Evolutionary conservation across 441 rosid genomes (phyloP).

Genomic region (Francoa sonchifolia): DNA sequence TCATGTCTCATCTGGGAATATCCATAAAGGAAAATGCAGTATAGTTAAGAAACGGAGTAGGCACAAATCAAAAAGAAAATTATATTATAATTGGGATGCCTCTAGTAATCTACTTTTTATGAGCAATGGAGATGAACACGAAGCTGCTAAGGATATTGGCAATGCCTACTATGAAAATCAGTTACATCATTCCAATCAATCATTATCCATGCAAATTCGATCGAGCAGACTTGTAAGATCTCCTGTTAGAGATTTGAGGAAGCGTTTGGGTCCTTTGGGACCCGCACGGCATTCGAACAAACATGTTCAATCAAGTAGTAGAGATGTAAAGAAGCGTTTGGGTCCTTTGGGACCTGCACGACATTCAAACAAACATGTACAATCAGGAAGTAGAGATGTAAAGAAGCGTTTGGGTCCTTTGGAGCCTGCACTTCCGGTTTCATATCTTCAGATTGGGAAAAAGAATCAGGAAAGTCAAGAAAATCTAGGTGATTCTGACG

Average conservation of each 20-base stretch:
- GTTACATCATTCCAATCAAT: constrained; percentile 8
- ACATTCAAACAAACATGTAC: constrained; percentile 9
- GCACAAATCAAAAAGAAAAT: constrained; percentile 3
- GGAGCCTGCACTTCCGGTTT: neutral
- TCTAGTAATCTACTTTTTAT: constrained; percentile 1
- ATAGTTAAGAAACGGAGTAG: constrained; percentile 11
- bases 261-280: constrained; percentile 10
- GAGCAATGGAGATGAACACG: constrained; percentile 10
- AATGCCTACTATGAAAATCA: constrained; percentile 3
- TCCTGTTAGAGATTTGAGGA: constrained; percentile 9
- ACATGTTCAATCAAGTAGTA: neutral
- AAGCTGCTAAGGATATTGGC: constrained; percentile 14
- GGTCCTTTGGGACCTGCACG: constrained; percentile 6
- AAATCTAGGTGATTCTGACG: constrained; percentile 9
- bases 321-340: constrained; percentile 10
- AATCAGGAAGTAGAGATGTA: neutral
- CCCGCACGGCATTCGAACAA: constrained; percentile 8
- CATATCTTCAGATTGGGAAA: neutral
- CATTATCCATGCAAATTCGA: constrained; percentile 8
- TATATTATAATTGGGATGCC: constrained; percentile 3
- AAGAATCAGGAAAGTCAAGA: neutral
- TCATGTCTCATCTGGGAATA: constrained; percentile 1
- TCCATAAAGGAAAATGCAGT: constrained; percentile 7
- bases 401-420: neutral
- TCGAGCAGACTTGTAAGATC: constrained; percentile 7